phyloP scores from a whole-genome alignment of 1,139 yeast species.

The Ogataea hybrid region DNA sequence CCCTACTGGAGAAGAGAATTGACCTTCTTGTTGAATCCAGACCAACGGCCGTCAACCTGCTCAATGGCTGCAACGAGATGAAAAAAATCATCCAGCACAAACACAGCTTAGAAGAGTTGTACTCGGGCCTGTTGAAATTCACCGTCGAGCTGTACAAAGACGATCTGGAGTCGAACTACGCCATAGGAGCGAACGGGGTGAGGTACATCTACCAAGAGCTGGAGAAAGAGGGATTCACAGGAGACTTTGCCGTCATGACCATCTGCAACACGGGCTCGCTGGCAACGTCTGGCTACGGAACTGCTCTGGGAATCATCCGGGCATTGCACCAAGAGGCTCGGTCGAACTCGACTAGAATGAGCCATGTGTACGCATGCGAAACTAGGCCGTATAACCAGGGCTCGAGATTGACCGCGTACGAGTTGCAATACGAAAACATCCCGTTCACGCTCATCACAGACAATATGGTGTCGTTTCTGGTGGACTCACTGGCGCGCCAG shows the following conservation, averaged over 20 bases:
- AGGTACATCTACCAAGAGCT: slow-evolving; percentile 55
- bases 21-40: slow-evolving; percentile 73
- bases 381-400: slow-evolving; percentile 98
- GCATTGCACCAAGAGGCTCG: slow-evolving; percentile 46
- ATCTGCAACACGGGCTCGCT: slow-evolving; percentile 86
- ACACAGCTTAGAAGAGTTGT: slow-evolving; percentile 34
- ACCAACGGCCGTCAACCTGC: slow-evolving; percentile 93
- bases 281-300: slow-evolving; percentile 97
- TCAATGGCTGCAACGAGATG: slow-evolving; percentile 71
- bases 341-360: slow-evolving; percentile 37
- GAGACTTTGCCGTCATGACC: slow-evolving; percentile 78
- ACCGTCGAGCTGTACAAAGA: slow-evolving; percentile 64
- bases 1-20: slow-evolving; percentile 45
- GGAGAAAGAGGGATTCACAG: slow-evolving; percentile 48
- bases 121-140: slow-evolving; percentile 43
- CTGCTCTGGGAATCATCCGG: slow-evolving; percentile 90
- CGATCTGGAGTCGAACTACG: slow-evolving; percentile 72
- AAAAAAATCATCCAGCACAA: slow-evolving; percentile 36
- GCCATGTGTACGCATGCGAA: slow-evolving; percentile 83
- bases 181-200: slow-evolving; percentile 80
- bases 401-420: slow-evolving; percentile 88
- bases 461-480: slow-evolving; percentile 82
- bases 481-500: slow-evolving; percentile 35
- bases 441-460: slow-evolving; percentile 91
- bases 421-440: slow-evolving; percentile 76